These are phyloP conservation scores for Nyssa sinensis DNA, from an alignment of 148 eudicot genomes.

Conservation along the genomic window DNA sequence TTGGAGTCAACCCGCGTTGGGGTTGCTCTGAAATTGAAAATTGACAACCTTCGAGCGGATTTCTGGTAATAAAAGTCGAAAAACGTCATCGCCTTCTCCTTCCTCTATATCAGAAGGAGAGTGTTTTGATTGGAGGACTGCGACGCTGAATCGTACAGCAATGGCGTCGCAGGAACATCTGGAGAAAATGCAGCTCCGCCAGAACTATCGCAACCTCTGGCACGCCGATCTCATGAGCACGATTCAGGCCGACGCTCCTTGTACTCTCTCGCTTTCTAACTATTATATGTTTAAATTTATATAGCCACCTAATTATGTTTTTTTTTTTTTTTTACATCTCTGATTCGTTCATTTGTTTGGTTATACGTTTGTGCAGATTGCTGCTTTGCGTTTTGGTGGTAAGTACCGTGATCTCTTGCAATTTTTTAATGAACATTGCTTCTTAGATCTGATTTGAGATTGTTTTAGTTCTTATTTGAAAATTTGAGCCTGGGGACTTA, in stretches of 20 bases:
- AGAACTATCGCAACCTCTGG: constrained; percentile 81
- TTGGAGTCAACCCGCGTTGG: too few species aligned
- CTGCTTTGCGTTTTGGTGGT: constrained; percentile 71
- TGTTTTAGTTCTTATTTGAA: not conserved
- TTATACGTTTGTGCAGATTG: constrained; percentile 47
- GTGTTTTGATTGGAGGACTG: not conserved
- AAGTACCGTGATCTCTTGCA: constrained; percentile 14
- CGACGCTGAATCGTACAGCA: constrained; percentile 2
- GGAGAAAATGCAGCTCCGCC: constrained; percentile 69
- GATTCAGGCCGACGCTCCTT: constrained; percentile 67
- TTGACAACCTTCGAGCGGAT: too few species aligned
- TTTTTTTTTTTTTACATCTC: constrained; percentile 7
- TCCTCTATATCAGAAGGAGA: not conserved
- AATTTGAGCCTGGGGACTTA: not conserved
- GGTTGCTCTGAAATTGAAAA: too few species aligned
- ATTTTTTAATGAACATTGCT: not conserved
- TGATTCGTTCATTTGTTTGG: not conserved
- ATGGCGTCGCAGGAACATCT: constrained; percentile 57
- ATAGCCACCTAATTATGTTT: not conserved
- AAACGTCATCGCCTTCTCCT: not conserved
- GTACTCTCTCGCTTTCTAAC: constrained; percentile 33
- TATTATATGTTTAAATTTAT: not conserved
- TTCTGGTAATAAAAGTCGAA: too few species aligned
- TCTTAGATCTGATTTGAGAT: not conserved
- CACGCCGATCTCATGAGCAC: constrained; percentile 76